Base-by-base conservation (phyloP, 306 rosid species). In the Begonia loranthoides region DNA sequence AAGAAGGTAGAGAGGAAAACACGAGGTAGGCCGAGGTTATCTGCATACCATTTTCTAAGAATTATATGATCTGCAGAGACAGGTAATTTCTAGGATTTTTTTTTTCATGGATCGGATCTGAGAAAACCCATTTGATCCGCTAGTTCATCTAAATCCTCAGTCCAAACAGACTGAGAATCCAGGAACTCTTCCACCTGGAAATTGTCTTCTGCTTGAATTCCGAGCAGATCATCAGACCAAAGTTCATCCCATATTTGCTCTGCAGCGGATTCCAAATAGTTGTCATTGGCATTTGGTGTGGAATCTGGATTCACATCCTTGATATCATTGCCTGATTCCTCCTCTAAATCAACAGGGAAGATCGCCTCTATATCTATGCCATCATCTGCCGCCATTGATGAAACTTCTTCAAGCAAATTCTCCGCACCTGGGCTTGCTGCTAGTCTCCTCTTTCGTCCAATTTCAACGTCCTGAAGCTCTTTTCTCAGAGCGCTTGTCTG, bases 41-140 rank as follows among this genome's bases (percentile, higher is more conserved):
- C 36, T 28, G 36, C 36, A 28, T 28, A 28, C 36, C 36, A 28
- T 28, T 28, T 28, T 28, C 36, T 7, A 28, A 28, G 36, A 7
- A 28, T 7, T 28, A 28, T 5, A 4, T 28, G 36, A 28, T 28
- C 36, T 28, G 36, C 36, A 28, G 36, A 28, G 36, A 28, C 5
- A 28, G 1, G 36, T 28, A 28, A 28, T 28, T 28, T 28, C 36
- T 28, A 28, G 36, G 5, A 7, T 28, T 7, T 0, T 28, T 28
- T 3, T 1, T 10, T 43, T 43, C 47, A 65, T 1, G 72, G 76
- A 57, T 58, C 62, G n/a, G 83, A 54, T 53, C 52, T 73, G 62
- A 72, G 84, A 76, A 48, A 76, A 59, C 73, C 92, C 87, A 83
- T 55, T 63, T 86, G 84, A 73, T 80, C 94, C 44, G 80, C 88